Base-by-base conservation (phyloP, 148 eudicot species). In the Pouteria glomerata region DNA sequence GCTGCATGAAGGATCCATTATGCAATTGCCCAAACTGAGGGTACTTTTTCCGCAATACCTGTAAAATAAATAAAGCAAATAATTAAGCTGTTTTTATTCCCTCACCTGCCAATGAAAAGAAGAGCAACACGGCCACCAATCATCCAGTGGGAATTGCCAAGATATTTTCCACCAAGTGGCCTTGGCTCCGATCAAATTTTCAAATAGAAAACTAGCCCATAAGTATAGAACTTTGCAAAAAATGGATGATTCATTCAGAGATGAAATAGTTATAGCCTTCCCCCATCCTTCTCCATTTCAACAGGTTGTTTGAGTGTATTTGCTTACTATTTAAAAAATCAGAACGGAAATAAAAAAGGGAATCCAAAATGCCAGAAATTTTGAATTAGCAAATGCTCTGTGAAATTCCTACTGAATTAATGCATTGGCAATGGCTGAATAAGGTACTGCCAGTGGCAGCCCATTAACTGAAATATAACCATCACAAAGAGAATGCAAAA, bases 21-120 rank as follows among this genome's bases (percentile, higher is more conserved):
- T 91, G 86, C 64, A 87, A 84, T 84, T 94, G 98, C 29, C 97
- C 98, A 84, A 94, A 94, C 75, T 94, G 98, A 81, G 98, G 98
- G 77, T 86, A 91, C 84, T 94, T 94, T 77, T 87, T 94, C 71
- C 96, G 91, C 86, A 94, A 70, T 60, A 83, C 86, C 98, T 94
- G 81, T 59, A 47, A 66, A 72, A 34, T 12, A 69, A 70, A 63
- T 42, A n/a, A 72, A 21, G 42, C 56, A 31, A 74, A 30, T 19
- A 21, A 19, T 26, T 62, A n/a, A 3, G 29, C 55, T 37, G 15
- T 13, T 37, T 70, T 24, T 35, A 35, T 35, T 11, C 21, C 42
- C 24, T 60, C 12, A 34, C 23, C 50, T 33, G 24, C 24, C 23
- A 41, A 63, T 23, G 10, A 62, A 3, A 62, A 8, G 5, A 18